Base-by-base conservation (phyloP, 2,329 filamentous ascomycete genomes). In the Plenodomus lindquistii region DNA sequence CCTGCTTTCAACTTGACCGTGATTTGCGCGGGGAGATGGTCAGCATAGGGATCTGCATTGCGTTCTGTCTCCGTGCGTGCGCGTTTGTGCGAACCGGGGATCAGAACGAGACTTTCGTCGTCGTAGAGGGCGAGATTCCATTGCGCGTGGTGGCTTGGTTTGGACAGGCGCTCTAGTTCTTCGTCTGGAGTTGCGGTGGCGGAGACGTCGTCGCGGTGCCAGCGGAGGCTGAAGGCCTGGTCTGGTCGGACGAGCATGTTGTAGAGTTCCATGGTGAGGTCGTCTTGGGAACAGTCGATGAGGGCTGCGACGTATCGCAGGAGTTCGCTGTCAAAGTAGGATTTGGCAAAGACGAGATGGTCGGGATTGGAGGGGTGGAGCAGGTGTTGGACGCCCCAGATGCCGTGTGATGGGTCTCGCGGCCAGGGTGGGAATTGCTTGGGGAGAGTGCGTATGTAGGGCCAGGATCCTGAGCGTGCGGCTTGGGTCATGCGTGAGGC, bases 361-460 rank as follows among this genome's bases (percentile, higher is more conserved):
- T 82, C 80, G 0, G 84, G 81, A 59, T 93, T 82, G 1, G 79
- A 76, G 0, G 90, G 90, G 70, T 92, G 86, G 63, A 96, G 79
- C 4, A 96, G 80, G 71, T 92, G 88, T 77, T 96, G 91, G 2
- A 95, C 87, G 55, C 90, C 91, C 91, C 91, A 96, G 71, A 96
- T 95, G 17, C 89, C 89, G 42, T 77, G 73, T 0, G 78, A 75
- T 1, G 79, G 75, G 41, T 78, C 77, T n/a, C 77, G 78, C 4
- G 81, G 77, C 91, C 91, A 96, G 0, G 91, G 91, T 0, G 91
- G 91, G 75, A 96, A 96, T 73, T 96, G 91, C 73, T 95, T 95
- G 44, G 89, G 89, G 2, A 94, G 82, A 0, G 89, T 93, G 56
- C 91, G 87, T 64, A 95, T 85, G 73, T 88, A 81, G 2, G 89